A percentile compares a stretch with the other conserved stretches of the same genome.
Conservation (phyloP, 2,329 filamentous ascomycete species). For the Pseudopithomyces maydicus region DNA sequence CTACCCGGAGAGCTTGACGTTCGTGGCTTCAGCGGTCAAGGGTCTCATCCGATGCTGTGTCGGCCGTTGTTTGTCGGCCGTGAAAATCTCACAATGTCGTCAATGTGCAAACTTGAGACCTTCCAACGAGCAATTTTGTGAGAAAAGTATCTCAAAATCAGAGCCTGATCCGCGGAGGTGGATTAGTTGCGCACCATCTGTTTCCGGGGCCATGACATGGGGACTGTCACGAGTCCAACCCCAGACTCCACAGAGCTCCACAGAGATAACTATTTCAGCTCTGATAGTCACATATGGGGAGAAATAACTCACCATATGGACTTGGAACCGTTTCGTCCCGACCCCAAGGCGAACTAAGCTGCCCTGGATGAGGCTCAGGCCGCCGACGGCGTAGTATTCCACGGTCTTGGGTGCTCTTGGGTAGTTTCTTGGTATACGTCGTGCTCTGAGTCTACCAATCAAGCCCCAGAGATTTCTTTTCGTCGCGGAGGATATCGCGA, state of each 20-base stretch:
- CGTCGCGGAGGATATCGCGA: background rate
- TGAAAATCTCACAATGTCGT: background rate
- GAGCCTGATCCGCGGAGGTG: background rate
- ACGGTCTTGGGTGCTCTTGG: constrained; percentile 6
- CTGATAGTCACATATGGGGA: background rate
- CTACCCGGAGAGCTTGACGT: background rate
- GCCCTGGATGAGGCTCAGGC: background rate
- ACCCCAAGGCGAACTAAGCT: background rate
- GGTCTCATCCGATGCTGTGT: background rate
- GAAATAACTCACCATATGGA: background rate
- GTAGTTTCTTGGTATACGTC: background rate
- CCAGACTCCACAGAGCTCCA: background rate
- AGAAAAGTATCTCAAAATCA: background rate
- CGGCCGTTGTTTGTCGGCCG: background rate
- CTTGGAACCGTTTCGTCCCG: constrained; percentile 4
- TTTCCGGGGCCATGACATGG: background rate
- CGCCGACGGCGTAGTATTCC: background rate
- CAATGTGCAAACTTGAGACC: background rate
- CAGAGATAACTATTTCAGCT: background rate
- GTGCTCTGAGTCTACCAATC: background rate
- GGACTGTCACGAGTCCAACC: background rate
- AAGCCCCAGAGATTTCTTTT: background rate
- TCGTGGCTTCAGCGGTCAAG: background rate
- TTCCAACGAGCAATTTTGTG: background rate
- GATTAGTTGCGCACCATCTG: background rate